Evolutionary conservation across 2,329 filamentous ascomycete species (phyloP).

Genomic region (Aspergillus amoenus): DNA sequence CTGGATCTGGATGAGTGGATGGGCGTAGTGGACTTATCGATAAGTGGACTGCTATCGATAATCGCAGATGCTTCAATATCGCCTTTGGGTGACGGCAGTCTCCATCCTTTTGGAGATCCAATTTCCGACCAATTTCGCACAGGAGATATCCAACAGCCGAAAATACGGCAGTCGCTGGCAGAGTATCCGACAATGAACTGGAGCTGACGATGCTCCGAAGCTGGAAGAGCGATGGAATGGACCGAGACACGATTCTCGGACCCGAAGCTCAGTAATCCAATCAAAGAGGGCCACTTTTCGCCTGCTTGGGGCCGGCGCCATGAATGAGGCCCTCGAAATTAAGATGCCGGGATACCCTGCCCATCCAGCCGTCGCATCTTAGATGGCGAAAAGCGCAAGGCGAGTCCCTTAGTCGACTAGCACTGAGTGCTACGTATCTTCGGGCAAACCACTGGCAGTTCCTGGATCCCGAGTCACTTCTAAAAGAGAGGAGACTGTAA

Average conservation of each 20-base stretch:
- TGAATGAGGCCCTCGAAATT: neutral
- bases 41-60: neutral
- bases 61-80: neutral
- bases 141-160: neutral
- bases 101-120: slow-evolving; percentile 14
- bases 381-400: neutral
- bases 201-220: neutral
- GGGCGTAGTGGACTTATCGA: neutral
- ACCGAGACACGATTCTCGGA: neutral
- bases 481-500: neutral
- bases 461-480: neutral
- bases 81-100: too few relatives aligned
- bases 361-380: neutral
- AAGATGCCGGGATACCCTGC: neutral
- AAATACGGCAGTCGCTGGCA: neutral
- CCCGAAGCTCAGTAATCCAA: slow-evolving; percentile 4
- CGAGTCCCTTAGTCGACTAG: neutral
- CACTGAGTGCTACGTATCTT: neutral
- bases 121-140: neutral
- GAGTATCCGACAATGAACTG: neutral
- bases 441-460: neutral
- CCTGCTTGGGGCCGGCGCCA: neutral
- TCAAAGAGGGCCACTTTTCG: slow-evolving; percentile 14
- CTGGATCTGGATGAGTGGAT: neutral
- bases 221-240: neutral